Conservation (phyloP, 2,329 filamentous ascomycete genomes). For the Pseudocercospora eumusae region DNA sequence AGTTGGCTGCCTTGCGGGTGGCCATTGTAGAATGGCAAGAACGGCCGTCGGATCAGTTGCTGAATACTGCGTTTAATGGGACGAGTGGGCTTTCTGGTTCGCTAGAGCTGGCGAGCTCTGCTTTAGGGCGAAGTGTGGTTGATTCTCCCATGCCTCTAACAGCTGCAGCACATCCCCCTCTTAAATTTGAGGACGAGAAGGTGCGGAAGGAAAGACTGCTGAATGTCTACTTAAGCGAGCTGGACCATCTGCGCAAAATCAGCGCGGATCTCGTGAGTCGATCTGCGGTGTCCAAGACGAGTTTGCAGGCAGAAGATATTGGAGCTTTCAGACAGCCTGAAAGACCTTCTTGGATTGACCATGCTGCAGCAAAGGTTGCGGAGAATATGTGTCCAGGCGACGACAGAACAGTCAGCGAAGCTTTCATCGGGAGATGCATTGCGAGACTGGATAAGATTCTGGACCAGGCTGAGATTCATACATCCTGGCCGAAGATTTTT, state of each 20-base stretch:
- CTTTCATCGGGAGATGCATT: slow-evolving; percentile 27
- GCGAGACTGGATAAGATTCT: slow-evolving; percentile 24
- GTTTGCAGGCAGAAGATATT: slow-evolving; percentile 14
- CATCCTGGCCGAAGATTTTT: slow-evolving; percentile 33
- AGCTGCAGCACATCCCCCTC: slow-evolving; percentile 14
- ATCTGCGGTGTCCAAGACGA: slow-evolving; percentile 25
- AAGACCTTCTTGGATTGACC: slow-evolving; percentile 30
- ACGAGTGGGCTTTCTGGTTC: slow-evolving; percentile 11
- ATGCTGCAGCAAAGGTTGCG: slow-evolving; percentile 25
- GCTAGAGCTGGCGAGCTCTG: slow-evolving; percentile 19
- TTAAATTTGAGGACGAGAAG: slow-evolving; percentile 34
- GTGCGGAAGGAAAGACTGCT: slow-evolving; percentile 33
- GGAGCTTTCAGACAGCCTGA: slow-evolving; percentile 16
- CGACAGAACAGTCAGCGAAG: slow-evolving; percentile 18
- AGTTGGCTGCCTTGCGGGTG: slow-evolving; percentile 78
- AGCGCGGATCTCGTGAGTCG: slow-evolving; percentile 30
- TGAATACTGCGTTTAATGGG: slow-evolving; percentile 44
- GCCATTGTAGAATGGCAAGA: slow-evolving; percentile 82
- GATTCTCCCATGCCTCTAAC: slow-evolving; percentile 21
- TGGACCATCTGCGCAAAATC: slow-evolving; percentile 27
- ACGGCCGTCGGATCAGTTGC: slow-evolving; percentile 70
- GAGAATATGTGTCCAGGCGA: slow-evolving; percentile 22
- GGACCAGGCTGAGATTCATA: slow-evolving; percentile 38
- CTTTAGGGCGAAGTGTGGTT: slow-evolving; percentile 23
- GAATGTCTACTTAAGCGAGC: slow-evolving; percentile 34